phyloP scores from a whole-genome alignment of 371 early-diverging fungal genomes.

The Apophysomyces elegans region DNA sequence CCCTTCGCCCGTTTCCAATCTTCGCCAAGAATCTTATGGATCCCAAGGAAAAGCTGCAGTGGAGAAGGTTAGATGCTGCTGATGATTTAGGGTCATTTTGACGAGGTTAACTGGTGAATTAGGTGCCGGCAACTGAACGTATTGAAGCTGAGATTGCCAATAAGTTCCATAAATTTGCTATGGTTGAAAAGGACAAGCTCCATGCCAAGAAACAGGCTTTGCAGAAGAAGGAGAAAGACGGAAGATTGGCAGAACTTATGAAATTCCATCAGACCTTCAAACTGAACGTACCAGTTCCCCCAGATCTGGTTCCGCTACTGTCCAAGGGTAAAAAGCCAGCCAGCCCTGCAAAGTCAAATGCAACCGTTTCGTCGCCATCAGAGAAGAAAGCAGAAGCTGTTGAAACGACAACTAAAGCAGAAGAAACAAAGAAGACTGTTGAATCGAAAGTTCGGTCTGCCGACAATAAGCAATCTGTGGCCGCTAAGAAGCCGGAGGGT shows the following conservation, averaged over 20 bases:
- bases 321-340: constrained; percentile 52
- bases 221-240: constrained; percentile 75
- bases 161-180: constrained; percentile 71
- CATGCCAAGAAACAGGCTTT: constrained; percentile 76
- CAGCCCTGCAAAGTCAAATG: constrained; percentile 8
- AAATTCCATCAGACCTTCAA: constrained; percentile 79
- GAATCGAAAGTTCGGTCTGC: not conserved
- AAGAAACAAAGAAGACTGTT: constrained; percentile 9
- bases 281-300: constrained; percentile 75
- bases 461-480: constrained; percentile 10
- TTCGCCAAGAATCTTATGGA: constrained; percentile 29
- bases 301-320: constrained; percentile 75
- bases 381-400: constrained; percentile 1
- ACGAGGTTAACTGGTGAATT: not conserved
- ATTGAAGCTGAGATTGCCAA: constrained; percentile 65
- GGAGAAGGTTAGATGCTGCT: not conserved
- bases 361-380: not conserved
- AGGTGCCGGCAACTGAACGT: constrained; percentile 40
- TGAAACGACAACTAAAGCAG: not conserved
- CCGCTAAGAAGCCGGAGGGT: constrained; percentile 18
- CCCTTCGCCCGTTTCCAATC: constrained; percentile 39
- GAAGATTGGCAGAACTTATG: constrained; percentile 78
- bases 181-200: constrained; percentile 80
- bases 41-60: constrained; percentile 26
- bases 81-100: not conserved